Percentiles rank a stretch among this genome's conserved stretches.
Conservation (phyloP, 2,329 filamentous ascomycete species). For the Phialophora tarda region DNA sequence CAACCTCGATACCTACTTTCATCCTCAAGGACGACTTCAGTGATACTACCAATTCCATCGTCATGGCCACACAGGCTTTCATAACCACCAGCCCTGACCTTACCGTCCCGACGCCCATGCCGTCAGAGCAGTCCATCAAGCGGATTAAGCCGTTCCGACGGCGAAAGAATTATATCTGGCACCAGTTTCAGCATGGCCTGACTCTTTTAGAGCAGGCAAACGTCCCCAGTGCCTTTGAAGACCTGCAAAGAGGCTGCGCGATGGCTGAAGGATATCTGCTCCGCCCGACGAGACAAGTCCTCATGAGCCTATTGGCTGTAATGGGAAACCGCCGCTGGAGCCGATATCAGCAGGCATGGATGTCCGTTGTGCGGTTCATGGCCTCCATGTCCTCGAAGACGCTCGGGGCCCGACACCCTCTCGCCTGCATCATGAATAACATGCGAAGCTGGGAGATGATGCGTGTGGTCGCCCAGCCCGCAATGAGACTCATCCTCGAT, state of each 20-base stretch:
- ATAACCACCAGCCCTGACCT: neutral
- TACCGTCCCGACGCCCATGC: neutral
- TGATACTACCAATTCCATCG: neutral
- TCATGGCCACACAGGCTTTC: slow-evolving; percentile 6
- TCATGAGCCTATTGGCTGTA: slow-evolving; percentile 7
- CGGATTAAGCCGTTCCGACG: slow-evolving; percentile 8
- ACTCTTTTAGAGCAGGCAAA: slow-evolving; percentile 12
- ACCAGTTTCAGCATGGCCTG: slow-evolving; percentile 13
- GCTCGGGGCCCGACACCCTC: slow-evolving; percentile 6
- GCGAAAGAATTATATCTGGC: slow-evolving; percentile 19
- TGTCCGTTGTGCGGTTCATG: slow-evolving; percentile 13
- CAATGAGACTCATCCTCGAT: slow-evolving; percentile 2
- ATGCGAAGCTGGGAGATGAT: slow-evolving; percentile 4
- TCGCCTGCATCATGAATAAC: slow-evolving; percentile 3
- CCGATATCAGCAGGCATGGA: slow-evolving; percentile 7
- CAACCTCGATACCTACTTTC: slow-evolving; percentile 1
- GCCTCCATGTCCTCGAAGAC: slow-evolving; percentile 9
- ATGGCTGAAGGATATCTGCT: slow-evolving; percentile 14
- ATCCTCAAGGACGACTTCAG: slow-evolving; percentile 1
- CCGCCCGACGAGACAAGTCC: neutral
- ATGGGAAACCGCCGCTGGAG: slow-evolving; percentile 18
- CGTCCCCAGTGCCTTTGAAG: neutral
- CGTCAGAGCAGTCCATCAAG: neutral
- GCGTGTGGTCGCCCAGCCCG: slow-evolving; percentile 1
- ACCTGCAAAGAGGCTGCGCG: slow-evolving; percentile 11